Conservation (phyloP, 148 eudicot species). For the Vaccinium vitisidaea region DNA sequence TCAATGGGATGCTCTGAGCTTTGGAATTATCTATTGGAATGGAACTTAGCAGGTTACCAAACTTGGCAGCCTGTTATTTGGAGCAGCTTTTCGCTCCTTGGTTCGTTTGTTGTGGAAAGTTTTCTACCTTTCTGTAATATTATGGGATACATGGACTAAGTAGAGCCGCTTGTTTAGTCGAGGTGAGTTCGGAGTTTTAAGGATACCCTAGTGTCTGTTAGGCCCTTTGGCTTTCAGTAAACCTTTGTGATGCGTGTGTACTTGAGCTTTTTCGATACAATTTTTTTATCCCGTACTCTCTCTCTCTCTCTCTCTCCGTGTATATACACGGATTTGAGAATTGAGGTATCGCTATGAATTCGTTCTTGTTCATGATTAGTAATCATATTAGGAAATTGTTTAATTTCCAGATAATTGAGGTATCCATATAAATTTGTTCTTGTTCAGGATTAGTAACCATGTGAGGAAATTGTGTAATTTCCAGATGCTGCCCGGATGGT, state of each 20-base stretch:
- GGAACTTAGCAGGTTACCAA: neutral
- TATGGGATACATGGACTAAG: neutral
- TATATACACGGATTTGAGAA: no score
- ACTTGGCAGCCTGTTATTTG: neutral
- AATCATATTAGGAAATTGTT: no score
- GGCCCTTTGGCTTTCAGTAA: neutral
- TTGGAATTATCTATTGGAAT: neutral
- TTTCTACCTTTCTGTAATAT: conserved; percentile 5
- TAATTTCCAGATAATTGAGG: neutral
- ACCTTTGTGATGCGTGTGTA: neutral
- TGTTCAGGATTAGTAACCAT: neutral
- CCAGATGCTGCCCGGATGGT: neutral
- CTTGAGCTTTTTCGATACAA: neutral
- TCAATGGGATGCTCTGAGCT: neutral
- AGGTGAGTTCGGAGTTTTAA: neutral
- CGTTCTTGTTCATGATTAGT: neutral
- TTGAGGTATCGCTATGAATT: neutral
- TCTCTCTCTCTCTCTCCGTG: no score
- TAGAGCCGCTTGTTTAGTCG: neutral
- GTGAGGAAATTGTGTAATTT: neutral
- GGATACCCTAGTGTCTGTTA: neutral
- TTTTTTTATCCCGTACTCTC: neutral
- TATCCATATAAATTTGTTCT: neutral
- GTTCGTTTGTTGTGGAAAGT: conserved; percentile 3
- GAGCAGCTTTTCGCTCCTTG: neutral